phyloP scores from a whole-genome alignment of 257 asterid genomes.

The Echites panduratus region DNA sequence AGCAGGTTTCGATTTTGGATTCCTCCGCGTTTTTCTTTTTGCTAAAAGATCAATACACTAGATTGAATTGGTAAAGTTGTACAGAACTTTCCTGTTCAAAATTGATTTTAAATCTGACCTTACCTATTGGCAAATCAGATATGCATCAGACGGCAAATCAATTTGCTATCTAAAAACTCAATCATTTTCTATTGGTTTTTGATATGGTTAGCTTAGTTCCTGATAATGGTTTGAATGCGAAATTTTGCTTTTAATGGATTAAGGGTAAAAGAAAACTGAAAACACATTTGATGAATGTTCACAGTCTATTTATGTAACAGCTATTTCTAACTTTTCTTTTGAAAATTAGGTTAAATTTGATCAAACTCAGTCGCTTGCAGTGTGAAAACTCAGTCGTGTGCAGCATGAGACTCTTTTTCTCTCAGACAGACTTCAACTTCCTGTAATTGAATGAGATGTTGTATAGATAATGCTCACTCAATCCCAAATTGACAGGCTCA shows the following conservation, averaged over 20 bases:
- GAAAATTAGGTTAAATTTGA: neutral
- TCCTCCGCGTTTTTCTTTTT: neutral
- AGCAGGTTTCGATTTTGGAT: neutral
- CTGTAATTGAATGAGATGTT: neutral
- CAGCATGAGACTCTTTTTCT: neutral
- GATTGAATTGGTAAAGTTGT: neutral
- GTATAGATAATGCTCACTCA: neutral
- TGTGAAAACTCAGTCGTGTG: neutral
- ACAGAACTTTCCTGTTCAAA: neutral
- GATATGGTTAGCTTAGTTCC: neutral
- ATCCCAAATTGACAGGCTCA: too few species aligned
- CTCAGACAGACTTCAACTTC: neutral
- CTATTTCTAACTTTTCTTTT: neutral
- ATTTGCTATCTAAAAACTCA: neutral
- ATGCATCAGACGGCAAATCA: too few species aligned
- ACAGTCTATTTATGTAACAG: too few species aligned
- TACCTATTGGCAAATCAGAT: neutral
- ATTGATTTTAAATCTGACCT: neutral
- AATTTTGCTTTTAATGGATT: too few species aligned
- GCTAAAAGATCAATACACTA: neutral
- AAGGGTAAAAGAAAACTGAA: too few species aligned
- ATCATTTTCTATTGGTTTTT: neutral
- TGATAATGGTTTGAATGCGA: too few species aligned
- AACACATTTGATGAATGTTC: too few species aligned
- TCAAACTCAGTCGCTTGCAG: neutral